Conservation (phyloP, 441 rosid species). For the Adansonia grandidieri region DNA sequence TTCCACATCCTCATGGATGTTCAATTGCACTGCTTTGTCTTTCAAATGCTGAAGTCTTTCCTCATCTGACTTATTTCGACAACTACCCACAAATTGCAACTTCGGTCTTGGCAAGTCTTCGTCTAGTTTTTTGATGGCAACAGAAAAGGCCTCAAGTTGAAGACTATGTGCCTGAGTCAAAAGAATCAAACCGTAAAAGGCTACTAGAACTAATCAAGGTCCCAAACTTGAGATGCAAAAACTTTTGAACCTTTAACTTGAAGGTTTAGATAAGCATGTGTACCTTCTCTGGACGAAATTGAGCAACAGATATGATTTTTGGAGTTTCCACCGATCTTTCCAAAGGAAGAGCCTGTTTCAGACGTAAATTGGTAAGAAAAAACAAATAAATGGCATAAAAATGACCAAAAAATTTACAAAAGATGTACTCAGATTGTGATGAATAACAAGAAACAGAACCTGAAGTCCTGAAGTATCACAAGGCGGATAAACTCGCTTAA, state of each 20-base stretch:
- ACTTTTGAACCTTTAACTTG: conserved; percentile 39
- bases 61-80: conserved; percentile 81
- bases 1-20: conserved; percentile 66
- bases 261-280: conserved; percentile 47
- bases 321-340: conserved; percentile 66
- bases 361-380: conserved; percentile 30
- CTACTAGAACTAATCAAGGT: conserved; percentile 22
- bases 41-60: conserved; percentile 73
- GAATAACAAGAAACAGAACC: conserved; percentile 42
- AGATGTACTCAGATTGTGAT: background rate
- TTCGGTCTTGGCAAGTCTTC: conserved; percentile 60
- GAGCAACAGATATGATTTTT: conserved; percentile 79
- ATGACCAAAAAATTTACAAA: background rate
- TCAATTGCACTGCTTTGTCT: conserved; percentile 70
- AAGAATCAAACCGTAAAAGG: conserved; percentile 26
- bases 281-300: conserved; percentile 99
- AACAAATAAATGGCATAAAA: background rate
- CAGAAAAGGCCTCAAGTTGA: conserved; percentile 86
- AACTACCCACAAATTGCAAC: conserved; percentile 94
- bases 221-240: conserved; percentile 37
- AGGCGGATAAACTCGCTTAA: conserved; percentile 84
- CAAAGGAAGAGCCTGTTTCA: conserved; percentile 69
- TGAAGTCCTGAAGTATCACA: conserved; percentile 94
- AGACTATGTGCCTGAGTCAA: conserved; percentile 77
- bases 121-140: conserved; percentile 58